Conservation (phyloP, 495 filamentous ascomycete species). For the Aspergillus saccharolyticus region DNA sequence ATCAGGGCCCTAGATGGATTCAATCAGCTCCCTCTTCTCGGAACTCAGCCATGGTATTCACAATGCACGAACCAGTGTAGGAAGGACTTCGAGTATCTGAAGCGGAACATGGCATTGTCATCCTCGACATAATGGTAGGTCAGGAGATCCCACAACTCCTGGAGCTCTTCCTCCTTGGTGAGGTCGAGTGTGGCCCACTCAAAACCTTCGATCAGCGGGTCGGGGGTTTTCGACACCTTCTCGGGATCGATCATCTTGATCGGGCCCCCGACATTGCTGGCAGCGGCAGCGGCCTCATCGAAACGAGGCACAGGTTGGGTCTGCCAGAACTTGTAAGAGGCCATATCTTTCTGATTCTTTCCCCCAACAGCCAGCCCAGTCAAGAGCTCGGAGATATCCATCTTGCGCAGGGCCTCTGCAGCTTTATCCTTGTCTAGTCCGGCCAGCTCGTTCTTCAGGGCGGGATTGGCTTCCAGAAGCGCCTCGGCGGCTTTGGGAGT, state of each 20-base stretch:
- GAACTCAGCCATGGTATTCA: neutral
- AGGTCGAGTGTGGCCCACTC: constrained; percentile 94
- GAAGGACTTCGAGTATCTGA: constrained; percentile 86
- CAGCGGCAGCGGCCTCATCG: constrained; percentile 51
- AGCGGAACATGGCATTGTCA: constrained; percentile 91
- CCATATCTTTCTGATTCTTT: constrained; percentile 95
- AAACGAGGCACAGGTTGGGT: constrained; percentile 93
- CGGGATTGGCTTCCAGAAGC: constrained; percentile 46
- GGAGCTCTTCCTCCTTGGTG: constrained; percentile 58
- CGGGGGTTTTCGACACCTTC: constrained; percentile 65
- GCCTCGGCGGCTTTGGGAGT: constrained; percentile 39
- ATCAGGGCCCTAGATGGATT: constrained; percentile 68
- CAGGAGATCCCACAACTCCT: constrained; percentile 83
- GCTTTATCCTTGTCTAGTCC: constrained; percentile 43
- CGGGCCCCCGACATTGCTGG: constrained; percentile 48
- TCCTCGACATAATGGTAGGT: constrained; percentile 96
- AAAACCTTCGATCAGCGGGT: constrained; percentile 66
- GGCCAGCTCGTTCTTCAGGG: constrained; percentile 44
- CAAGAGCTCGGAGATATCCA: constrained; percentile 73
- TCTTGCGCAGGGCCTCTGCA: constrained; percentile 60
- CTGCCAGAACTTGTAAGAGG: constrained; percentile 94
- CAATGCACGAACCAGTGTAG: constrained; percentile 66
- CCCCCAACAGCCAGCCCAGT: constrained; percentile 70
- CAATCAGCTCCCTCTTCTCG: constrained; percentile 1
- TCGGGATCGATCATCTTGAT: constrained; percentile 70